Evolutionary conservation across 2,329 filamentous ascomycete species (phyloP).

Genomic region (Orbilia ellipsospora): DNA sequence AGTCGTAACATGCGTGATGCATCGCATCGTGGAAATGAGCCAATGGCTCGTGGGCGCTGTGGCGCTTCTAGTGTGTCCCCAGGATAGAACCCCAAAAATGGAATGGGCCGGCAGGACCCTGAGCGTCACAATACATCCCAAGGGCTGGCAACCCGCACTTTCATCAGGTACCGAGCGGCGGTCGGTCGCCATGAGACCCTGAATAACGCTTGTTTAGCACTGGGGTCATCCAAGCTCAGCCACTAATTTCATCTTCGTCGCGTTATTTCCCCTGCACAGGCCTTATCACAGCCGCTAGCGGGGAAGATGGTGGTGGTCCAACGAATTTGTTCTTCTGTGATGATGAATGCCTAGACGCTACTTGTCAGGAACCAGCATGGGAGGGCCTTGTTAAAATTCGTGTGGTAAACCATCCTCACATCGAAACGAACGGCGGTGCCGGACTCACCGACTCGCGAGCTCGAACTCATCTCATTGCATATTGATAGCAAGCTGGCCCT

Average conservation of each 20-base stretch:
- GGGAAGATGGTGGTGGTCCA: constrained; percentile 9
- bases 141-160: constrained; percentile 15
- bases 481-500: constrained; percentile 22
- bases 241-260: constrained; percentile 21
- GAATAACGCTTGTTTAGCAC: constrained; percentile 12
- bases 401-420: neutral
- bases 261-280: constrained; percentile 28
- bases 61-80: constrained; percentile 33
- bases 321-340: neutral
- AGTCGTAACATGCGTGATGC: constrained; percentile 37
- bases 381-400: constrained; percentile 14
- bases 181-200: constrained; percentile 24
- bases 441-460: constrained; percentile 37
- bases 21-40: constrained; percentile 54
- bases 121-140: constrained; percentile 4
- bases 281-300: constrained; percentile 29
- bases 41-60: constrained; percentile 36
- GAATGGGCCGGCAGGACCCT: constrained; percentile 17
- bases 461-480: constrained; percentile 12
- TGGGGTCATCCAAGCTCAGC: constrained; percentile 27
- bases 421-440: constrained; percentile 39
- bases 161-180: constrained; percentile 25
- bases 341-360: constrained; percentile 13
- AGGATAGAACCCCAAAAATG: constrained; percentile 1
- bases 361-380: constrained; percentile 8